Evolutionary conservation across 805 yeast genomes (phyloP).

Genomic region (Candida railenensis): DNA sequence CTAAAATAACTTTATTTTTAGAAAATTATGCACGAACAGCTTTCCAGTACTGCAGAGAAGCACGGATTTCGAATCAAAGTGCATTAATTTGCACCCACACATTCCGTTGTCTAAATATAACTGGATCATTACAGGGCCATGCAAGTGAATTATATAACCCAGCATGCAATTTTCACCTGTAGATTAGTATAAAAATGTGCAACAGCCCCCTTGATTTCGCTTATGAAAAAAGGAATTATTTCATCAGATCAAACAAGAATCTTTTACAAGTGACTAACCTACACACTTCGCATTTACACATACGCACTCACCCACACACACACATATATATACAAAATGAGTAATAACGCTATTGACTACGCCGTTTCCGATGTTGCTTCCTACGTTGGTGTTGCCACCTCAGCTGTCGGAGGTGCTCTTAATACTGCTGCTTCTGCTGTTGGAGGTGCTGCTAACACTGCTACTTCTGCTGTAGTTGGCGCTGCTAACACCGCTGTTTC

Average conservation of each 20-base stretch:
- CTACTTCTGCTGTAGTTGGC: slow-evolving; percentile 12
- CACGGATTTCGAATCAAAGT: too few relatives aligned
- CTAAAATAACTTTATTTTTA: background rate
- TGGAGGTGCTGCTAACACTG: slow-evolving; percentile 14
- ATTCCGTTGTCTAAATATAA: background rate
- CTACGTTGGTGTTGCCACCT: slow-evolving; percentile 7
- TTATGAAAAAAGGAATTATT: too few relatives aligned
- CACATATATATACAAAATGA: slow-evolving; percentile 14
- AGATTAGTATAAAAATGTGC: background rate
- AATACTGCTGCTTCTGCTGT: slow-evolving; percentile 10
- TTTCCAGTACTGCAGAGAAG: background rate
- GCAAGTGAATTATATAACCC: background rate
- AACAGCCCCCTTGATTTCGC: background rate
- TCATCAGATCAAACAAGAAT: too few relatives aligned
- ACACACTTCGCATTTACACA: background rate
- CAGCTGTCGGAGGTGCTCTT: slow-evolving; percentile 13
- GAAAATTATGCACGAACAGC: background rate
- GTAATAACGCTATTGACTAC: slow-evolving; percentile 30
- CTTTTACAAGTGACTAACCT: too few relatives aligned
- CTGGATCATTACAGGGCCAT: background rate
- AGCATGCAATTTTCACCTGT: background rate
- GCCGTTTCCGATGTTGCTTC: slow-evolving; percentile 12
- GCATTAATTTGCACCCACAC: background rate
- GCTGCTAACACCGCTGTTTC: slow-evolving; percentile 11
- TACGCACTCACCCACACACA: background rate